Evolutionary conservation across 2,329 filamentous ascomycete genomes (phyloP).

Genomic region (Aspergillus sp.): DNA sequence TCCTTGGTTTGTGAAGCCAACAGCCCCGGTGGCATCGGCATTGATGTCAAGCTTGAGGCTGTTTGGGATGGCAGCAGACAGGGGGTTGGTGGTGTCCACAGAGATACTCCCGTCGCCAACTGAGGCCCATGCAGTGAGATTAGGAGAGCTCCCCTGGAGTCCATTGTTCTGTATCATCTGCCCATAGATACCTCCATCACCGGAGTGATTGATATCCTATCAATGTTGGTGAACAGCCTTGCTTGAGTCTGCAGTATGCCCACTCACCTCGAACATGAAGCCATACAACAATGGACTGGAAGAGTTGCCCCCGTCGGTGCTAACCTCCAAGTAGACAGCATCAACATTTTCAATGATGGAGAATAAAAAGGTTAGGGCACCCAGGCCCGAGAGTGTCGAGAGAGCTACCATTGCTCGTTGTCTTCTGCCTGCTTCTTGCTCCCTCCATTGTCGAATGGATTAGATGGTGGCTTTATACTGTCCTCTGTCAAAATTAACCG

Average conservation of each 20-base stretch:
- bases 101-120: conserved; percentile 47
- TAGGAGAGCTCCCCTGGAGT: conserved; percentile 57
- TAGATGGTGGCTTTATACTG: neutral
- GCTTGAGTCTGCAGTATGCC: neutral
- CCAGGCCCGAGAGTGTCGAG: conserved; percentile 10
- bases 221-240: neutral
- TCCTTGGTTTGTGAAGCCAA: conserved; percentile 45
- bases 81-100: conserved; percentile 49
- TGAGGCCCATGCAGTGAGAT: conserved; percentile 48
- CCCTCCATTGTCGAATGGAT: too few relatives aligned
- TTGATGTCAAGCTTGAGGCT: conserved; percentile 45
- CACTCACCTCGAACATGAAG: conserved; percentile 42
- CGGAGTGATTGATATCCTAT: conserved; percentile 65
- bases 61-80: conserved; percentile 54
- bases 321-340: conserved; percentile 10
- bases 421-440: neutral
- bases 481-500: neutral
- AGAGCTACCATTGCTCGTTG: conserved; percentile 9
- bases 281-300: conserved; percentile 42
- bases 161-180: conserved; percentile 70
- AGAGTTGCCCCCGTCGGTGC: conserved; percentile 35
- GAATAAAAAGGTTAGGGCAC: conserved; percentile 5
- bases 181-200: conserved; percentile 71
- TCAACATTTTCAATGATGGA: conserved; percentile 2
- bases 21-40: conserved; percentile 23